Evolutionary conservation across 495 filamentous ascomycete genomes (phyloP), one percentile per base, ranked within the genome.

Genomic region (Lichina pygmaea): DNA sequence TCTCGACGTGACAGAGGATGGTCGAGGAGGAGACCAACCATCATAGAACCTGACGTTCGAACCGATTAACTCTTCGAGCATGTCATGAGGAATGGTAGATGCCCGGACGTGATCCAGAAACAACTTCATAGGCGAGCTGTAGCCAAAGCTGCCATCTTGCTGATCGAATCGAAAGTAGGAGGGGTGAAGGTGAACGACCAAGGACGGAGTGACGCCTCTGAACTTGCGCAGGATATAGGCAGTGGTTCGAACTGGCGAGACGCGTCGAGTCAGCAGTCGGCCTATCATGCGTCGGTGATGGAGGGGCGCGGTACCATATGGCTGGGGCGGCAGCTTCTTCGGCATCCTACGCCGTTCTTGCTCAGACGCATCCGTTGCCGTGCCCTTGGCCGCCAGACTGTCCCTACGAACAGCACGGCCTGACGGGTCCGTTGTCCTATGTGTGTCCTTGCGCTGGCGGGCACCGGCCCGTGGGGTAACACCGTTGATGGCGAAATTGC

Each of bases 151-250:
- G 49, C 86, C 84, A 58, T 94, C 83, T 61, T 93, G 86, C 49
- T 84, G 73, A 51, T 95, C 89, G 58, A 99, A 92, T 43, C 82
- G 78, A 56, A 92, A 94, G 60, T 93, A 73, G 6, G 67, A 78
- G 4, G 73, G 70, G 55, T 93, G 75, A 1, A 99, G 62, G 59
- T 95, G 85, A 34, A 99, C 60, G 39, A 85, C 73, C 8, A 95
- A 63, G 9, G 84, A 93, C 0, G 91, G 86, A 10, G 71, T 71
- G 8, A 63, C 63, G 51, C 77, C 85, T 6, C 66, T 61, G 58
- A 75, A 91, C 62, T 86, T 93, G 53, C 70, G 73, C 2, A 97
- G 69, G 42, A 97, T 82, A 53, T 92, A 78, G 6, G 66, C 56
- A 17, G 74, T 71, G 31, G 73, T 78, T 56, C 75, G 70, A 33